A percentile compares a stretch with the other conserved stretches of the same genome.
These are phyloP conservation scores for Backusella psychrophila DNA, from an alignment of 192 early-diverging fungal genomes.

Conservation along the genomic window DNA sequence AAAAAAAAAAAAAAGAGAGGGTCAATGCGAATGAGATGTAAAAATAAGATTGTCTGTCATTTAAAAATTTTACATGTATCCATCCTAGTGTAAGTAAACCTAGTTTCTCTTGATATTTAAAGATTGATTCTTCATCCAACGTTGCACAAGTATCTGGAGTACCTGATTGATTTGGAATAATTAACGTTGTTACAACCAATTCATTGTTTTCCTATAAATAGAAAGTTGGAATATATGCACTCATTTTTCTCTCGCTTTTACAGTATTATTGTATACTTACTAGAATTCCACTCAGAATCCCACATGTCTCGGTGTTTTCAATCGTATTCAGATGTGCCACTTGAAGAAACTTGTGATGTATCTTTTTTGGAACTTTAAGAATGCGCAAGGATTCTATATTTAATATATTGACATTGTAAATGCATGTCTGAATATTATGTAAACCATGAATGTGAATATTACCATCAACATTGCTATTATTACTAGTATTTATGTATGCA, in stretches of 20 bases:
- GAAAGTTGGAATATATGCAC: neutral
- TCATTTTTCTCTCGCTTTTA: neutral
- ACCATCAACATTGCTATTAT: neutral
- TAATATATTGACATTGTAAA: conserved; percentile 9
- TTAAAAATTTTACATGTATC: conserved; percentile 63
- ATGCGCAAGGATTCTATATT: conserved; percentile 56
- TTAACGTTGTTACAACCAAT: conserved; percentile 67
- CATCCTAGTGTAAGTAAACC: conserved; percentile 85
- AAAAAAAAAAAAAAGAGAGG: neutral
- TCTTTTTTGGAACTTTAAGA: conserved; percentile 60
- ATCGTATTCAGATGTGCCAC: conserved; percentile 72
- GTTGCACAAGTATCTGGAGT: conserved; percentile 86
- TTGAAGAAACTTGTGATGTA: conserved; percentile 69
- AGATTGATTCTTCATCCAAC: conserved; percentile 79
- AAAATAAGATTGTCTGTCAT: neutral
- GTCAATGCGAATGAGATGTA: neutral
- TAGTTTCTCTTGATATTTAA: conserved; percentile 69
- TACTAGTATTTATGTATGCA: neutral
- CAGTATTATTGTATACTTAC: conserved; percentile 27
- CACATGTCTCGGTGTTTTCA: conserved; percentile 87
- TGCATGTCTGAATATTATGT: neutral
- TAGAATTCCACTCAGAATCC: conserved; percentile 74
- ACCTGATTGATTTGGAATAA: conserved; percentile 88
- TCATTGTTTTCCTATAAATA: conserved; percentile 48
- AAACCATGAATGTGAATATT: neutral